Evolutionary conservation across 2,329 filamentous ascomycete genomes (phyloP).

Genomic region (Zymoseptoria passerinii): DNA sequence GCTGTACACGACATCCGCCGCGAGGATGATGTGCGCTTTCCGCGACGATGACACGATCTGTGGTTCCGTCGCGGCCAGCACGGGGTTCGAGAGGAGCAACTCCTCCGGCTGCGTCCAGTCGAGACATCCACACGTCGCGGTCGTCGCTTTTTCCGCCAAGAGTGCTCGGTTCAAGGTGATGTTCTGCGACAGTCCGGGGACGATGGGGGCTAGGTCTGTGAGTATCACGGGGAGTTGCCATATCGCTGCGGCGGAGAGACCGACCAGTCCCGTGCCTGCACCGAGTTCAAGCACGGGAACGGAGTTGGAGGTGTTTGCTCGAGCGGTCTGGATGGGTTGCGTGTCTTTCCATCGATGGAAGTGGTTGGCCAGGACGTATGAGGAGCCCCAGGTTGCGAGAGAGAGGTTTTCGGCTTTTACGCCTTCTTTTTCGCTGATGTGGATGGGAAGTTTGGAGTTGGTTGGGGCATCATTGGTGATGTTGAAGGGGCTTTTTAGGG

Average conservation of each 20-base stretch:
- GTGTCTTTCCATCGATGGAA: constrained; percentile 27
- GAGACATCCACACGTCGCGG: constrained; percentile 25
- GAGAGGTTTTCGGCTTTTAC: constrained; percentile 29
- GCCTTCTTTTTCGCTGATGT: constrained; percentile 16
- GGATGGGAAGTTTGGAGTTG: constrained; percentile 5
- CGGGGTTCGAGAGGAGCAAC: constrained; percentile 11
- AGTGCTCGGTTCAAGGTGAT: constrained; percentile 26
- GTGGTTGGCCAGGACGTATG: constrained; percentile 29
- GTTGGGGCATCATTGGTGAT: constrained; percentile 55
- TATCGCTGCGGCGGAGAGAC: constrained; percentile 29
- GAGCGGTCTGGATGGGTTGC: constrained; percentile 2
- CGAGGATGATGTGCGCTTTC: constrained; percentile 33
- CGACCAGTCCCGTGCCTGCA: constrained; percentile 33
- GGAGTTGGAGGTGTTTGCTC: constrained; percentile 1
- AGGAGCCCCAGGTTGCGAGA: constrained; percentile 34
- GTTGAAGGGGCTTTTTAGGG: constrained; percentile 66
- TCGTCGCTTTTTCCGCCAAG: constrained; percentile 4
- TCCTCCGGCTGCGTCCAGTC: constrained; percentile 32
- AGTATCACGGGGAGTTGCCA: constrained; percentile 26
- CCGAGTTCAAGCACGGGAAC: constrained; percentile 31
- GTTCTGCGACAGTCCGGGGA: constrained; percentile 29
- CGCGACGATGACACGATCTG: neutral
- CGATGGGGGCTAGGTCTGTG: constrained; percentile 30
- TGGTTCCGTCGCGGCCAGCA: neutral
- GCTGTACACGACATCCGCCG: constrained; percentile 37